These are phyloP conservation scores for Fusarium begoniae DNA, from an alignment of 2,329 filamentous ascomycete species.

Conservation along the genomic window DNA sequence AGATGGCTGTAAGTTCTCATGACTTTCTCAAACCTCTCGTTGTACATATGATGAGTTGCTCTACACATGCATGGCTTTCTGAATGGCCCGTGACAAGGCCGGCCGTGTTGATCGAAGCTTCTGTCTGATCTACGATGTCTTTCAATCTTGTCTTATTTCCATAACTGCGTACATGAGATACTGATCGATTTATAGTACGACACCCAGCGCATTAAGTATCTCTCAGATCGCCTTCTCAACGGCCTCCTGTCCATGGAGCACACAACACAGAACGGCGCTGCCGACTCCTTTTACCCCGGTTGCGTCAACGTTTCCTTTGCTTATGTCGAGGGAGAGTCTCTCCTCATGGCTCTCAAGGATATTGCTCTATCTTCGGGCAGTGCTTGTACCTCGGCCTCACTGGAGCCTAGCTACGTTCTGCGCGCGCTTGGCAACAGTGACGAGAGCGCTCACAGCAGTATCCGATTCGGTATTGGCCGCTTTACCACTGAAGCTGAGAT, in stretches of 20 bases:
- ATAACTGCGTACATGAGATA: conserved; percentile 13
- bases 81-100: conserved; percentile 73
- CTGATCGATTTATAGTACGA: conserved; percentile 76
- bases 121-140: conserved; percentile 63
- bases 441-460: conserved; percentile 97
- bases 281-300: conserved; percentile 86
- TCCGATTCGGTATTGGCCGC: conserved; percentile 94
- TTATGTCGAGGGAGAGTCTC: conserved; percentile 96
- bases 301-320: conserved; percentile 99
- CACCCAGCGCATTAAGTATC: conserved; percentile 79
- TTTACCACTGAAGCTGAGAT: conserved; percentile 97
- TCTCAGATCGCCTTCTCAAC: conserved; percentile 85
- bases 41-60: conserved; percentile 78
- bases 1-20: conserved; percentile 79
- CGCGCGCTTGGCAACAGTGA: conserved; percentile 95
- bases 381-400: conserved; percentile 94
- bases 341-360: conserved; percentile 98
- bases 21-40: conserved; percentile 29
- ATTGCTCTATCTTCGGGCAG: conserved; percentile 97
- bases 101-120: conserved; percentile 71
- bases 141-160: background rate
- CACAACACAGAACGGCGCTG: conserved; percentile 88
- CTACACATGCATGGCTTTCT: conserved; percentile 90
- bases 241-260: conserved; percentile 91
- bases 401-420: conserved; percentile 96